Evolutionary conservation across 176 grass and related monocot species (phyloP).

Genomic region (Eragrostis nindensis): DNA sequence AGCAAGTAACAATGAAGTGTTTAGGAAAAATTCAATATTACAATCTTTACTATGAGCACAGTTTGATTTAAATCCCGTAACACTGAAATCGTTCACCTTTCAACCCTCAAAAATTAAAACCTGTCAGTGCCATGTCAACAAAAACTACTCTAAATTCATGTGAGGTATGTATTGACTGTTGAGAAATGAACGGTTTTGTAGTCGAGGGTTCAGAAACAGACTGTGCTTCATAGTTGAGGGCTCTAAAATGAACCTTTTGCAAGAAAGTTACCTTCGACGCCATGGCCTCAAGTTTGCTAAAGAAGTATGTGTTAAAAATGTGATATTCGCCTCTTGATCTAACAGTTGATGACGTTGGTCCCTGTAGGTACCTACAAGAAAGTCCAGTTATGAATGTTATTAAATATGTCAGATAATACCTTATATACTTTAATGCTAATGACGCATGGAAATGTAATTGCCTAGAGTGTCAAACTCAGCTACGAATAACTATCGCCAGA

Average conservation of each 20-base stretch:
- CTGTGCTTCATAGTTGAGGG: not conserved
- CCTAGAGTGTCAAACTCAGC: not conserved
- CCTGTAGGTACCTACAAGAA: constrained; percentile 71
- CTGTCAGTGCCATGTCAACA: too few species aligned
- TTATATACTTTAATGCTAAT: constrained; percentile 17
- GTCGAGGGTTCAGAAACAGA: not conserved
- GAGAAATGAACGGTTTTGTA: not conserved
- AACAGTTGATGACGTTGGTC: constrained; percentile 42
- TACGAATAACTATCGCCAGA: not conserved
- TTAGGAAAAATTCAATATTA: not conserved
- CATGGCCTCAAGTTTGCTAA: constrained; percentile 72
- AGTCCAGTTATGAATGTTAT: constrained; percentile 33
- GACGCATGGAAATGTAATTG: constrained; percentile 20
- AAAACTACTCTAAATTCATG: not conserved
- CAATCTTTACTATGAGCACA: not conserved
- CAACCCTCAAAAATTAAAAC: not conserved
- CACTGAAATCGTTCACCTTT: not conserved
- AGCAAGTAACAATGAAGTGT: not conserved
- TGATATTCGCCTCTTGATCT: constrained; percentile 58
- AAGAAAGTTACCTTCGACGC: constrained; percentile 57
- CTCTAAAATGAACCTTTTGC: not conserved
- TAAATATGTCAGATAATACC: not conserved
- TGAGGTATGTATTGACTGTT: too few species aligned
- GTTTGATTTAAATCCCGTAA: not conserved
- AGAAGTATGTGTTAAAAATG: constrained; percentile 93